Base-by-base conservation (phyloP, 306 rosid species). In the Spatholobus suberectus region DNA sequence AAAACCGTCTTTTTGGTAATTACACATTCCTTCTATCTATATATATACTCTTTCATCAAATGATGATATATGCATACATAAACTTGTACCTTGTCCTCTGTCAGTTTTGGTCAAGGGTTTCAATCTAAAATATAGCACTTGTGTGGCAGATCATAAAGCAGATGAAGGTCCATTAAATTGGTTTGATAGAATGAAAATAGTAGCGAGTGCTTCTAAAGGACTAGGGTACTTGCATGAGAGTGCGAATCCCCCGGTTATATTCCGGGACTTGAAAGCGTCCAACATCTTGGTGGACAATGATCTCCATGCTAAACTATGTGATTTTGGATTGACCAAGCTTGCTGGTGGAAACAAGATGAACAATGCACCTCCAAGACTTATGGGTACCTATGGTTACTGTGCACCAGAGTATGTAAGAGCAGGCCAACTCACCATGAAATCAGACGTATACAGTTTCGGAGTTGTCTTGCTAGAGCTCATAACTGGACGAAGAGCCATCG, bases 381-480 rank as follows among this genome's bases (percentile, higher is more conserved):
- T 92, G 92, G 94, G 93, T 0, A 91, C 96, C 5, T 93, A 87
- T 38, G 99, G 98, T 68, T 89, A 93, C 68, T 89, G 88, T 80
- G 98, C 98, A 81, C 99, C 99, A 13, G 99, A 96, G 82, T 92
- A 89, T 68, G 71, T 80, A 1, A 93, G 91, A 82, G 51, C 87
- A 5, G 96, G 98, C 14, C 85, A 85, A 1, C 75, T 88, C 75
- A 86, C 93, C 26, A 4, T 82, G 63, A 92, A 92, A 82, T 92
- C 99, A 0, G 99, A 96, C 66, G 94, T 96, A 1, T 96, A 93
- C 76, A 92, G 98, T 62, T 96, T 86, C 15, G 98, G 99, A 70
- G 97, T 96, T 27, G 83, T 93, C 40, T 78, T 96, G 63, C 86
- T 96, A 0, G 99, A 96, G 82, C 94, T 96, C 85, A 89, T 96